Evolutionary conservation across 2,329 filamentous ascomycete species (phyloP), one percentile per base, ranked within the genome.

Genomic region (Coniochaeta sp.): DNA sequence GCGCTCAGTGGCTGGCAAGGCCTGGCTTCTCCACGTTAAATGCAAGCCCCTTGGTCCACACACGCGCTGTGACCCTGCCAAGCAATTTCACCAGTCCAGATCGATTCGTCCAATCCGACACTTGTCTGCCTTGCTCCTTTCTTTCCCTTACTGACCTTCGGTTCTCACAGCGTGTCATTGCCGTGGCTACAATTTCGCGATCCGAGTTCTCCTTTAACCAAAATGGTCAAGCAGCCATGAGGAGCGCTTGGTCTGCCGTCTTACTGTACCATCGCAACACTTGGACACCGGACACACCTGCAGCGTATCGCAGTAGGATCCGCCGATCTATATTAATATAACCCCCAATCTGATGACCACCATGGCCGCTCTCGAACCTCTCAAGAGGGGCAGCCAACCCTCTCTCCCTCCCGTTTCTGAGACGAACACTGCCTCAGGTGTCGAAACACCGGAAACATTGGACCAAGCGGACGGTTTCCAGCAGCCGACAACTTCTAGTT

Each of bases 391-490:
- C 47, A 16, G 28, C 28, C 18, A 32, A 28, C 47, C 47, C 28
- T 49, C 47, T 27, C n/a, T n/a, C n/a, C n/a, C n/a, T n/a, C n/a
- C n/a, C n/a, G 28, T 35, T 49, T 16, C 47, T 35, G 47, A 49
- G 18, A 49, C 47, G 27, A 35, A 28, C 28, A 26, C 3, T 49
- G 47, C 47, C 27, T 49, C 47, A 49, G 8, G 28, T 49, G 47
- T 46, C 33, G 31, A 24, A 48, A 54, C 53, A 26, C 12, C 9
- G 38, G 57, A 62, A 60, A 62, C 59, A 60, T 53, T 31, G 48
- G 55, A 50, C 59, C 58, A 60, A 52, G 55, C 58, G 53, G 56
- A 55, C 51, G 32, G 49, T n/a, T 59, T 53, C 53, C 56, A 55
- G n/a, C 56, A 57, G n/a, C 32, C 24, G 27, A 42, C 38, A 42